A percentile compares a stretch with the other conserved stretches of the same genome.
Conservation (phyloP, 1,139 yeast genomes). For the Torulaspora pretoriensis region DNA sequence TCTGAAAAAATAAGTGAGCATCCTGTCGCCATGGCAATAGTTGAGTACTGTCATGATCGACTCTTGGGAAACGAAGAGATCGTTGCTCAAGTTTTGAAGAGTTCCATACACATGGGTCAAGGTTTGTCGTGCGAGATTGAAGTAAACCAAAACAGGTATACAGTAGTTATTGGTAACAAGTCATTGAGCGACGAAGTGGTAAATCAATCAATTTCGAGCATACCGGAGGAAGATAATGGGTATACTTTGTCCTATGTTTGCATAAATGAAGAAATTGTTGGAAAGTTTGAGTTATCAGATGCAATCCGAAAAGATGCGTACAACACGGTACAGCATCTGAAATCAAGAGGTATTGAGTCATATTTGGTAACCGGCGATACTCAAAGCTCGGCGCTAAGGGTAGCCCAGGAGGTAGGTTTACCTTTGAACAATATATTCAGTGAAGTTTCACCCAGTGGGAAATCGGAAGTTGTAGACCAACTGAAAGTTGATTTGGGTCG, state of each 20-base stretch:
- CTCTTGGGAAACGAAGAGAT: constrained; percentile 18
- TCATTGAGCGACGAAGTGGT: constrained; percentile 41
- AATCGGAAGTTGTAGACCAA: constrained; percentile 59
- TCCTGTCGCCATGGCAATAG: constrained; percentile 77
- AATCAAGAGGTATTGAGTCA: constrained; percentile 54
- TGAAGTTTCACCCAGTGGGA: constrained; percentile 72
- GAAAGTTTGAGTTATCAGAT: constrained; percentile 66
- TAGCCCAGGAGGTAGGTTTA: constrained; percentile 69
- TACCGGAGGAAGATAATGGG: constrained; percentile 24
- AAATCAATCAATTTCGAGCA: constrained; percentile 20
- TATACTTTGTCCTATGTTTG: constrained; percentile 41
- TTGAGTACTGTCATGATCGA: constrained; percentile 34
- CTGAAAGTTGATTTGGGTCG: constrained; percentile 45
- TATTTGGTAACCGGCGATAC: constrained; percentile 94
- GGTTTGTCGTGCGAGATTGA: constrained; percentile 52
- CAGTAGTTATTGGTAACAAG: constrained; percentile 55
- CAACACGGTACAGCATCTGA: constrained; percentile 55
- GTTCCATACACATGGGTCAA: constrained; percentile 60
- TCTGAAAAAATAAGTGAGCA: constrained; percentile 78
- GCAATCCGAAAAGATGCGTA: constrained; percentile 63
- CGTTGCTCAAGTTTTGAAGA: constrained; percentile 37
- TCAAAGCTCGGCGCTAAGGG: constrained; percentile 53
- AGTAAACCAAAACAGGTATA: constrained; percentile 24
- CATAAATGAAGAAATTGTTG: constrained; percentile 56
- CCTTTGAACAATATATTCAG: constrained; percentile 63